These are phyloP conservation scores for Oryza glumipatula DNA, from an alignment of 176 grass and related monocot species.

Conservation along the genomic window DNA sequence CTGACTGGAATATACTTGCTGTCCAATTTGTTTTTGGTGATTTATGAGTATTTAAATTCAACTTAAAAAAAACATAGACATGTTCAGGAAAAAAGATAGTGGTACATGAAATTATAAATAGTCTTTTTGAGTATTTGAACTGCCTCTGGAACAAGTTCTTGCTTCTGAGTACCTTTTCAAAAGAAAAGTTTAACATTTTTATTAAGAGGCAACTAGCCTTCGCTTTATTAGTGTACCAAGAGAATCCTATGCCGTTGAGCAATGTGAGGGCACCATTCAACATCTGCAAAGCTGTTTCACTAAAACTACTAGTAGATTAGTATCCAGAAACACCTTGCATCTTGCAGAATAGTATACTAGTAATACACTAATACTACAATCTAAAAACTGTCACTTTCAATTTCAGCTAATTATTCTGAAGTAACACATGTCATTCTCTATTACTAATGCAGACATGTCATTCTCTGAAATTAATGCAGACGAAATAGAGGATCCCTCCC, in stretches of 20 bases:
- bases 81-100: too few relatives aligned
- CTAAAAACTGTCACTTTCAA: not conserved
- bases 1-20: not conserved
- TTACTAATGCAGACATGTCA: not conserved
- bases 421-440: not conserved
- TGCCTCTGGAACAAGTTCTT: not conserved
- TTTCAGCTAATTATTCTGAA: not conserved
- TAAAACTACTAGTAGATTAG: not conserved
- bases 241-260: slow-evolving; percentile 1
- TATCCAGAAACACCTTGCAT: not conserved
- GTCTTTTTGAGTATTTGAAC: not conserved
- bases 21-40: not conserved
- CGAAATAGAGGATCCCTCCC: not conserved
- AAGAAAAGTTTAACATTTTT: not conserved
- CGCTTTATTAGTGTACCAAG: not conserved
- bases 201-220: not conserved
- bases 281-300: not conserved
- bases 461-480: not conserved
- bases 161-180: not conserved
- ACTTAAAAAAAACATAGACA: too few relatives aligned
- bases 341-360: not conserved
- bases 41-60: too few relatives aligned
- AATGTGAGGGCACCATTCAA: not conserved
- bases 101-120: not conserved
- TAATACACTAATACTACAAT: not conserved